Evolutionary conservation across 441 rosid genomes (phyloP).

Genomic region (Eruca vesicaria): DNA sequence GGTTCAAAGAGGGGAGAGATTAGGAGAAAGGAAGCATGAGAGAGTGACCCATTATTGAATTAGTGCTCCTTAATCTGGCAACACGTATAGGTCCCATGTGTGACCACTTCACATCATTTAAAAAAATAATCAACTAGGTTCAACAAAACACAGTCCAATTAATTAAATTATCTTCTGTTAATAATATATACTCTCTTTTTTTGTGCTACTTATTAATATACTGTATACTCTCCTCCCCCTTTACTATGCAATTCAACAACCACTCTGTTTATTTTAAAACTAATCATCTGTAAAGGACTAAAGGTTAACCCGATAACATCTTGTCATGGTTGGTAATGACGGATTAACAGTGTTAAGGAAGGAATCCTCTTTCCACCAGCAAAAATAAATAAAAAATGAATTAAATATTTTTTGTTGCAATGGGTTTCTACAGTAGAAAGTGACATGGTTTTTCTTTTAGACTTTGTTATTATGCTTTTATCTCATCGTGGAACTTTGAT

Average conservation of each 20-base stretch:
- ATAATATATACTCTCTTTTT: neutral
- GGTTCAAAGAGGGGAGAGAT: conserved; percentile 47
- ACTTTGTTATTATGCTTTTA: neutral
- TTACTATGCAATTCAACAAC: conserved; percentile 6
- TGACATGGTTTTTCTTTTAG: neutral
- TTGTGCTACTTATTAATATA: neutral
- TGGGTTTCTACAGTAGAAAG: neutral
- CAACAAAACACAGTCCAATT: neutral
- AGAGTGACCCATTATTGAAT: conserved; percentile 37
- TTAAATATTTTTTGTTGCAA: neutral
- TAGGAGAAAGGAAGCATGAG: conserved; percentile 46
- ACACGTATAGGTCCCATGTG: conserved; percentile 39
- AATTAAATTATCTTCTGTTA: neutral
- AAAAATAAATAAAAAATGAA: neutral
- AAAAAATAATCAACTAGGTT: neutral
- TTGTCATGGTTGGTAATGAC: conserved; percentile 29
- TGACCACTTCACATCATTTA: conserved; percentile 5
- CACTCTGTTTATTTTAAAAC: neutral
- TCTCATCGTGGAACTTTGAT: too few species aligned
- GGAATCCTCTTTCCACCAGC: neutral
- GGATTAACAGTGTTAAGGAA: conserved; percentile 23
- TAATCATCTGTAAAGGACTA: neutral
- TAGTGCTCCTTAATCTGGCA: conserved; percentile 40
- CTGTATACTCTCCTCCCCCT: neutral
- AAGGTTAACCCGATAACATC: neutral